phyloP scores from a whole-genome alignment of 2,329 filamentous ascomycete species.

The Daldinia sp. region DNA sequence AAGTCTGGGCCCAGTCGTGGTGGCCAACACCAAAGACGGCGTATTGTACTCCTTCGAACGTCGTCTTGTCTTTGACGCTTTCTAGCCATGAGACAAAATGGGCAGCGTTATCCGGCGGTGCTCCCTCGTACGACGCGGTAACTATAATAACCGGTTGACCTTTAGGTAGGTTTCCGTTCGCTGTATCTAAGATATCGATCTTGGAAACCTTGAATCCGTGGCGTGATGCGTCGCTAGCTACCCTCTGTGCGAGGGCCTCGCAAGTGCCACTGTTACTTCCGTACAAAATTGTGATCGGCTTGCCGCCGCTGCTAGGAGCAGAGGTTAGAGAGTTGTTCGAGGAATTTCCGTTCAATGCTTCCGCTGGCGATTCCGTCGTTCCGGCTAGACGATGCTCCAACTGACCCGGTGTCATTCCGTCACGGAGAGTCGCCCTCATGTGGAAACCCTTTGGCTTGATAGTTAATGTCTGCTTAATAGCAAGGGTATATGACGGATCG shows the following conservation, averaged over 20 bases:
- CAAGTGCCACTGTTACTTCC: constrained; percentile 82
- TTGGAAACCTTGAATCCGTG: constrained; percentile 70
- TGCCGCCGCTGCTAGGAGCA: constrained; percentile 44
- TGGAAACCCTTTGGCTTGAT: constrained; percentile 66
- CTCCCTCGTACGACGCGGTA: constrained; percentile 79
- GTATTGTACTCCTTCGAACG: constrained; percentile 69
- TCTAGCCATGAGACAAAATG: constrained; percentile 77
- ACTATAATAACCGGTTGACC: constrained; percentile 74
- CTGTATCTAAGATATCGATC: constrained; percentile 70
- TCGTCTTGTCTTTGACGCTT: constrained; percentile 59
- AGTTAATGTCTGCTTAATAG: constrained; percentile 61
- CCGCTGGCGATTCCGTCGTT: constrained; percentile 27
- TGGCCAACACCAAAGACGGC: constrained; percentile 77
- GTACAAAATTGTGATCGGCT: constrained; percentile 74
- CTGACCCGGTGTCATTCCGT: constrained; percentile 59
- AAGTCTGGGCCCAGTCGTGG: constrained; percentile 63
- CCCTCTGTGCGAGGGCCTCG: constrained; percentile 73
- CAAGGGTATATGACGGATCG: constrained; percentile 65
- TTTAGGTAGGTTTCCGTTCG: constrained; percentile 69
- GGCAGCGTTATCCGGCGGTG: constrained; percentile 78
- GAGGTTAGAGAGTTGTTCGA: constrained; percentile 20
- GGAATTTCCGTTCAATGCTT: constrained; percentile 23
- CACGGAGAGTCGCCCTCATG: constrained; percentile 63
- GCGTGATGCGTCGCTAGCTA: constrained; percentile 68
- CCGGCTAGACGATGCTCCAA: constrained; percentile 61